Conservation (phyloP, 78 protist species). For the slime mould (Dictyostelium discoideum) region DNA sequence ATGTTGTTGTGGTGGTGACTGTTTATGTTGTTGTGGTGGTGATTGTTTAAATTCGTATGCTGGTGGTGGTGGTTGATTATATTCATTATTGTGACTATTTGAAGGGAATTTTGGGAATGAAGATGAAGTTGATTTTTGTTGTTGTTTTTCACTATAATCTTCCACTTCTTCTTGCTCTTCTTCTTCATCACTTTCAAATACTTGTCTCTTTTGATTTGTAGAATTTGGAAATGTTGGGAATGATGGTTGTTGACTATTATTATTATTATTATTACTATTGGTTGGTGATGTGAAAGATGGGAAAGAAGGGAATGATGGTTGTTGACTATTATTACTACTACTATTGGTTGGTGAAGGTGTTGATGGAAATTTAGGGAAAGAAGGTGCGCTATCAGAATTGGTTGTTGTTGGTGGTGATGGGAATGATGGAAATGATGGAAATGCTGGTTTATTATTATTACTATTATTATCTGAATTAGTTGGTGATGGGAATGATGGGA, state of each 20-base stretch:
- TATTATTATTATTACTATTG: background rate
- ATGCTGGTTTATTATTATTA: background rate
- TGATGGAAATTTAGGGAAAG: conserved; percentile 44
- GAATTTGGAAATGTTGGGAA: conserved; percentile 36
- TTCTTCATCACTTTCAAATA: background rate
- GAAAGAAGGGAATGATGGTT: conserved; percentile 4
- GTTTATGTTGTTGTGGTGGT: conserved; percentile 7
- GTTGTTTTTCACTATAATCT: background rate
- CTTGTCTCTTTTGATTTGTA: background rate
- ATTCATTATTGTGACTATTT: background rate
- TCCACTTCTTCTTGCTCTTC: background rate
- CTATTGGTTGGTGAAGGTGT: conserved; percentile 17
- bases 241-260: background rate
- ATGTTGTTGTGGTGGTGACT: background rate
- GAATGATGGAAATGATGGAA: conserved; percentile 3
- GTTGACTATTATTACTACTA: background rate
- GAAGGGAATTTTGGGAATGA: background rate
- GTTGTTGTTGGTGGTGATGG: background rate
- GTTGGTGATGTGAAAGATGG: background rate
- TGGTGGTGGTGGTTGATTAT: conserved; percentile 13
- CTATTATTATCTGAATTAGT: background rate
- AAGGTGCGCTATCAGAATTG: background rate
- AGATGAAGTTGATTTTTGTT: conserved; percentile 3
- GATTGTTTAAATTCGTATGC: conserved; percentile 1
- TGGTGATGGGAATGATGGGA: background rate